Conservation (phyloP, 352 stramenopile genomes). For the Pythium scleroteichum region DNA sequence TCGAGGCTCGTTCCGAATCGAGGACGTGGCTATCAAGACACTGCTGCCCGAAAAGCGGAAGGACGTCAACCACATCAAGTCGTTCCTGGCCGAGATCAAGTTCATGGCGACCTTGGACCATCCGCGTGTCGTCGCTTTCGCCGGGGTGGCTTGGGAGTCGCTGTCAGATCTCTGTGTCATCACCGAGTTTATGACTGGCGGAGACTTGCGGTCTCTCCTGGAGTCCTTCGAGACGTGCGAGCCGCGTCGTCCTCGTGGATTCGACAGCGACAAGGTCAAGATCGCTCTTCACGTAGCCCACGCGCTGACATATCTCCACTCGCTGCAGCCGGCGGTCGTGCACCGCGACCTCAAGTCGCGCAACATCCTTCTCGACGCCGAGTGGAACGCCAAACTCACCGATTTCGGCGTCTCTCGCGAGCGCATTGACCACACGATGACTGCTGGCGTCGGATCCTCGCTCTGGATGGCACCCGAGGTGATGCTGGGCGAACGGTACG, state of each 20-base stretch:
- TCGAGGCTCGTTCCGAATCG: background rate
- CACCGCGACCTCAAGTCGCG: slow-evolving; percentile 65
- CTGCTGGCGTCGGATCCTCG: slow-evolving; percentile 34
- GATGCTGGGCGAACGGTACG: slow-evolving; percentile 45
- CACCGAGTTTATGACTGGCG: slow-evolving; percentile 33
- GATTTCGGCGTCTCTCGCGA: slow-evolving; percentile 55
- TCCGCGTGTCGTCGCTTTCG: slow-evolving; percentile 13
- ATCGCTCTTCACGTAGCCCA: slow-evolving; percentile 46
- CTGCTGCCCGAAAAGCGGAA: background rate
- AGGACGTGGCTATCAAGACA: slow-evolving; percentile 8
- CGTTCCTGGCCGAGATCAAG: slow-evolving; percentile 13
- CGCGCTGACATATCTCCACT: slow-evolving; percentile 56
- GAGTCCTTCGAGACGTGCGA: slow-evolving; percentile 31
- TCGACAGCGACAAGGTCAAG: slow-evolving; percentile 41
- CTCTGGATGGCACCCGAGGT: slow-evolving; percentile 58
- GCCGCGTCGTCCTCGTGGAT: slow-evolving; percentile 19
- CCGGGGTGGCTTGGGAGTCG: slow-evolving; percentile 17
- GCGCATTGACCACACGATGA: slow-evolving; percentile 44
- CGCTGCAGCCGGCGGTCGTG: slow-evolving; percentile 38
- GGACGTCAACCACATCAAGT: slow-evolving; percentile 12
- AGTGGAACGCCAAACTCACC: slow-evolving; percentile 45
- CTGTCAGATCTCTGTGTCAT: slow-evolving; percentile 26
- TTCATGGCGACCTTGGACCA: slow-evolving; percentile 5
- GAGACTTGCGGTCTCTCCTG: slow-evolving; percentile 33
- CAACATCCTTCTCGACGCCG: slow-evolving; percentile 48